Percentiles rank a stretch among this genome's conserved stretches.
These are phyloP conservation scores for Lasiodiplodia hormozganensis DNA, from an alignment of 2,329 filamentous ascomycete genomes.

Conservation along the genomic window DNA sequence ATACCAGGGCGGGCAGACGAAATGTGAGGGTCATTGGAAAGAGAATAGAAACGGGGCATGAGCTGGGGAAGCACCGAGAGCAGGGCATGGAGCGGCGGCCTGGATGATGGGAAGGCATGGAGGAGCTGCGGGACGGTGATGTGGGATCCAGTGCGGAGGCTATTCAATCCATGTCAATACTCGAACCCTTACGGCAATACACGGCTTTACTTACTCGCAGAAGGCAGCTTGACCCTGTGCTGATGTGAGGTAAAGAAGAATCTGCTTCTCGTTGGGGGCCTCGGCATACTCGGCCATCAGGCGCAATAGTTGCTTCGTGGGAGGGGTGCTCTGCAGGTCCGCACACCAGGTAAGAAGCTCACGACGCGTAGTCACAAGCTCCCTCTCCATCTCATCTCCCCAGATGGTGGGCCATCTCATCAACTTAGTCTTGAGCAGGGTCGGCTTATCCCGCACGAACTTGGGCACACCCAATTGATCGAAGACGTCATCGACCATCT, in stretches of 20 bases:
- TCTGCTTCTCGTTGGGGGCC: conserved; percentile 83
- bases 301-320: conserved; percentile 85
- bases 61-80: conserved; percentile 82
- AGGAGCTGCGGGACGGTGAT: conserved; percentile 86
- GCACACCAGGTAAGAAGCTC: conserved; percentile 96
- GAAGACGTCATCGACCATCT: conserved; percentile 82
- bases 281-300: conserved; percentile 84
- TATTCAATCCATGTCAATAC: conserved; percentile 22
- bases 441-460: conserved; percentile 82
- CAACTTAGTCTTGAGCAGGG: conserved; percentile 76
- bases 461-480: conserved; percentile 81
- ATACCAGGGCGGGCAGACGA: conserved; percentile 72
- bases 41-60: conserved; percentile 98
- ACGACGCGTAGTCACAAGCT: conserved; percentile 86
- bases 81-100: conserved; percentile 83
- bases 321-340: conserved; percentile 90
- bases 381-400: conserved; percentile 85
- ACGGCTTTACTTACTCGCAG: conserved; percentile 66
- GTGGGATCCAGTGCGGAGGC: conserved; percentile 80
- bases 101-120: conserved; percentile 87
- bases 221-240: conserved; percentile 91
- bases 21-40: conserved; percentile 93
- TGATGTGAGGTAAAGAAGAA: conserved; percentile 84
- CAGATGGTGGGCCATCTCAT: conserved; percentile 98
- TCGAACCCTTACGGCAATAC: neutral